A percentile compares a stretch with the other conserved stretches of the same genome.
Evolutionary conservation across 345 rosid species (phyloP).

Genomic region (Garcia nutans): DNA sequence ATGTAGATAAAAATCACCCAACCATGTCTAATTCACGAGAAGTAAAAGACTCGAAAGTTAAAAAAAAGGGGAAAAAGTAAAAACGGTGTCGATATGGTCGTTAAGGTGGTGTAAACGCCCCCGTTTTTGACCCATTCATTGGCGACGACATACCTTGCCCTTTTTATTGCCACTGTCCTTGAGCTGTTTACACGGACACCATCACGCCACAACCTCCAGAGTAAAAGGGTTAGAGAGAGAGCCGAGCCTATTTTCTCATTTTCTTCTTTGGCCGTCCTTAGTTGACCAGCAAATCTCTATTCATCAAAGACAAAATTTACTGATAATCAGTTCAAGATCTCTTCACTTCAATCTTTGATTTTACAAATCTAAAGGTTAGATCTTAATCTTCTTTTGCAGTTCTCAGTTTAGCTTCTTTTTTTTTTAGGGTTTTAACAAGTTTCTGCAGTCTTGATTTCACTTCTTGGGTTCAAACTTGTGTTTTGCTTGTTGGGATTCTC

Average conservation of each 20-base stretch:
- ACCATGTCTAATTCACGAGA: background rate
- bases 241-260: background rate
- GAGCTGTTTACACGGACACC: background rate
- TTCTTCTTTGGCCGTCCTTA: background rate
- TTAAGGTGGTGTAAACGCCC: constrained; percentile 17
- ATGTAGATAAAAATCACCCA: too few relatives aligned
- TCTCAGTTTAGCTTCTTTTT: background rate
- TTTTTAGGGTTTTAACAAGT: background rate
- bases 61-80: background rate
- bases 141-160: background rate
- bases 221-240: background rate
- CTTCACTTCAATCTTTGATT: constrained; percentile 18
- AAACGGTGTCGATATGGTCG: constrained; percentile 15
- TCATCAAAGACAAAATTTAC: constrained; percentile 2
- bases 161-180: constrained; percentile 21
- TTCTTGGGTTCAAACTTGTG: background rate
- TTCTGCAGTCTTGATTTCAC: background rate
- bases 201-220: background rate
- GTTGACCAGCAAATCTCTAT: constrained; percentile 30
- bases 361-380: constrained; percentile 41
- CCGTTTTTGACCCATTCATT: constrained; percentile 20
- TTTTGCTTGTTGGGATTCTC: background rate
- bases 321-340: constrained; percentile 33
- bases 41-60: background rate
- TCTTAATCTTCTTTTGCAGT: constrained; percentile 10